A percentile compares a stretch with the other conserved stretches of the same genome.
These are phyloP conservation scores for Blastomyces parvus DNA, from an alignment of 2,329 filamentous ascomycete genomes.

Conservation along the genomic window DNA sequence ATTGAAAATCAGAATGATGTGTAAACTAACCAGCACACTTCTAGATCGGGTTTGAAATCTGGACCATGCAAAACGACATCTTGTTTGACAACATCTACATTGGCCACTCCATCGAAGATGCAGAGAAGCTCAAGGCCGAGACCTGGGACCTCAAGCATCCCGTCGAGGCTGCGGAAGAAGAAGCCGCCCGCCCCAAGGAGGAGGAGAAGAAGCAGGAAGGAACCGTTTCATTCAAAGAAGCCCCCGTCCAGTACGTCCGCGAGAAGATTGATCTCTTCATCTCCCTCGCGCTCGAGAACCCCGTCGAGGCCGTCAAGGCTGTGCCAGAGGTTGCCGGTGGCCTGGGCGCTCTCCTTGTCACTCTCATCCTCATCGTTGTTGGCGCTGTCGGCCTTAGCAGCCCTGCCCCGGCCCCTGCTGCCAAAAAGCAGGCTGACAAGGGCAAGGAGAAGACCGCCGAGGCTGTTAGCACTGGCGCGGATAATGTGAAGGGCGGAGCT, in stretches of 20 bases:
- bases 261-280: constrained; percentile 93
- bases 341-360: constrained; percentile 60
- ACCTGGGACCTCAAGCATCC: constrained; percentile 82
- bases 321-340: constrained; percentile 85
- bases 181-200: constrained; percentile 68
- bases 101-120: constrained; percentile 90
- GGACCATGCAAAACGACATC: constrained; percentile 99
- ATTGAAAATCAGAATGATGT: neutral
- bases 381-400: constrained; percentile 55
- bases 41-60: constrained; percentile 96
- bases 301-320: constrained; percentile 73
- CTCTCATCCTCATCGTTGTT: constrained; percentile 61
- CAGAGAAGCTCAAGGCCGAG: constrained; percentile 77
- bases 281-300: constrained; percentile 71
- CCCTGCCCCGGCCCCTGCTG: constrained; percentile 53
- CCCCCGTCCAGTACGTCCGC: constrained; percentile 76
- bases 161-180: constrained; percentile 70
- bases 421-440: constrained; percentile 67
- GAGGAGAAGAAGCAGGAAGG: constrained; percentile 58
- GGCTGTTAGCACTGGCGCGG: constrained; percentile 51
- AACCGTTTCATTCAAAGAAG: constrained; percentile 73
- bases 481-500: constrained; percentile 63
- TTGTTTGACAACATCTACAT: constrained; percentile 99
- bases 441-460: constrained; percentile 60
- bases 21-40: constrained; percentile 15